Evolutionary conservation across 352 stramenopile species (phyloP).

Genomic region (Globisporangium camurandrum): DNA sequence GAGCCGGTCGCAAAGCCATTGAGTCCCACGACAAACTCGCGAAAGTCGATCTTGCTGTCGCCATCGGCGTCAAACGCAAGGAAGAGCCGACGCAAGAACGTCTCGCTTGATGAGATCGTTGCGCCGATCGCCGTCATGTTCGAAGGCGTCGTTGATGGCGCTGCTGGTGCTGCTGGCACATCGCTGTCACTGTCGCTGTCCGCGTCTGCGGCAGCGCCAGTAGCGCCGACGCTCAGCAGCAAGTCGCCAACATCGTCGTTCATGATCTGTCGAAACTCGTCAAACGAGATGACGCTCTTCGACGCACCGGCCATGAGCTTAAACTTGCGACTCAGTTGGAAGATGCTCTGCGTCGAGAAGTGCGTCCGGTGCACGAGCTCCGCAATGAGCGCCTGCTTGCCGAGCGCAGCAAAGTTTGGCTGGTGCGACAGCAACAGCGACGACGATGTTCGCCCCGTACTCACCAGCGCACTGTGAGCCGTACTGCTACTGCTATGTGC

Average conservation of each 20-base stretch:
- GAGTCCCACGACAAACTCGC: slow-evolving; percentile 41
- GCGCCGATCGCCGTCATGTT: slow-evolving; percentile 27
- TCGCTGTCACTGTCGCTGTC: not conserved
- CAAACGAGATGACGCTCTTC: slow-evolving; percentile 31
- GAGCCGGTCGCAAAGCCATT: slow-evolving; percentile 32
- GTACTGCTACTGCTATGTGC: not conserved
- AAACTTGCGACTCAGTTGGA: slow-evolving; percentile 46
- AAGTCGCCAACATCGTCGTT: slow-evolving; percentile 22
- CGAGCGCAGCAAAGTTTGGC: no score
- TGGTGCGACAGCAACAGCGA: no score
- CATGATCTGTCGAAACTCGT: slow-evolving; percentile 34
- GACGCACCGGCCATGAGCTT: slow-evolving; percentile 27
- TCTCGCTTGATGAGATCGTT: slow-evolving; percentile 36
- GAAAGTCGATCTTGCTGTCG: slow-evolving; percentile 39
- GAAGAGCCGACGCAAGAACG: slow-evolving; percentile 36
- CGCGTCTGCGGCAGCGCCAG: not conserved
- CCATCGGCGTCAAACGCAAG: slow-evolving; percentile 31
- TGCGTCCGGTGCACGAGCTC: slow-evolving; percentile 30
- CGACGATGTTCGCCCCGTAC: not conserved
- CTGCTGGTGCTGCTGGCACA: no score
- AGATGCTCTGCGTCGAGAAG: slow-evolving; percentile 38
- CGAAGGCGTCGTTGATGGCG: not conserved
- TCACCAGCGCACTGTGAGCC: not conserved
- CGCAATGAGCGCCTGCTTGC: slow-evolving; percentile 40
- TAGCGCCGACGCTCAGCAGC: slow-evolving; percentile 14